Percentiles rank a stretch among this genome's conserved stretches.
Conservation (phyloP, 2,329 filamentous ascomycete genomes). For the Tolypocladium pustulatum region DNA sequence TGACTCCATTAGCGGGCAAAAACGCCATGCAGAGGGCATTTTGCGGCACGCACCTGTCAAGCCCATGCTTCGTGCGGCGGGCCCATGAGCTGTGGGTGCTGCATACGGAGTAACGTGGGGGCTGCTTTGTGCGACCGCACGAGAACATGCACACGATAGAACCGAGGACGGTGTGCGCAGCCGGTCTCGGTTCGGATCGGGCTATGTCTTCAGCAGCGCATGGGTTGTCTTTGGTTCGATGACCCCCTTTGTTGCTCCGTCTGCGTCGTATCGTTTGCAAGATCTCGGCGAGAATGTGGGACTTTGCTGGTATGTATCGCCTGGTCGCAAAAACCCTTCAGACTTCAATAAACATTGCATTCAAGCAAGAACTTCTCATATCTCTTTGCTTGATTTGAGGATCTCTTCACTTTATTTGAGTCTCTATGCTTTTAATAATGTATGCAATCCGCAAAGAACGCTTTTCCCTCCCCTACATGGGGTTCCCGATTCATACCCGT, state of each 20-base stretch:
- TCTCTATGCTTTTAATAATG: too few species aligned
- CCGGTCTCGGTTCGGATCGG: not conserved
- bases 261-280: not conserved
- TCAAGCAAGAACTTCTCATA: not conserved
- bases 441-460: not conserved
- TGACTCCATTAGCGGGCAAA: too few species aligned
- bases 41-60: not conserved
- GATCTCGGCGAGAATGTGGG: not conserved
- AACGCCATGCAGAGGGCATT: not conserved
- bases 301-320: not conserved
- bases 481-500: not conserved
- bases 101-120: not conserved
- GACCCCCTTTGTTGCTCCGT: not conserved
- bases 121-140: not conserved
- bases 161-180: not conserved
- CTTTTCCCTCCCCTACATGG: not conserved
- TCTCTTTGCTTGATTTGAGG: not conserved
- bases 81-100: not conserved
- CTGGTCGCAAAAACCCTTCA: too few species aligned
- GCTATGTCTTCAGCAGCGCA: not conserved
- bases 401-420: too few species aligned
- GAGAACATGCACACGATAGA: not conserved
- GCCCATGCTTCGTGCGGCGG: not conserved
- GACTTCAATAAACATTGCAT: not conserved
- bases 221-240: not conserved